These are phyloP conservation scores for Chaetomium fimeti DNA, from an alignment of 495 filamentous ascomycete species.

Conservation along the genomic window DNA sequence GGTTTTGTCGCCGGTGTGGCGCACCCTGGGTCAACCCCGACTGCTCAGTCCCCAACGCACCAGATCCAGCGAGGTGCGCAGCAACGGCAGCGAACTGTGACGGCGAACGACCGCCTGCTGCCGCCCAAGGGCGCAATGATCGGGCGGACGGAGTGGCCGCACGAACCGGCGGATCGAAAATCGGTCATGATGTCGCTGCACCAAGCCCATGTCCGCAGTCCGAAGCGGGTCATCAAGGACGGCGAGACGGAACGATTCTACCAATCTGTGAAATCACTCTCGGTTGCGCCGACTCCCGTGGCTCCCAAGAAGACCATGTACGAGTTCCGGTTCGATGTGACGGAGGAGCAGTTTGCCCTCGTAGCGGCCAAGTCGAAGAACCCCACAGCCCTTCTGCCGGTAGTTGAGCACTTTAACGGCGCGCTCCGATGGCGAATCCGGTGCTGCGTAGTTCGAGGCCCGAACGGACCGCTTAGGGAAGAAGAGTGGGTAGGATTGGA, in stretches of 20 bases:
- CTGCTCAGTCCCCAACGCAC: not conserved
- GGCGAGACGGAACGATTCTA: conserved; percentile 41
- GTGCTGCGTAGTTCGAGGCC: conserved; percentile 31
- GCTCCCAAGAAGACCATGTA: conserved; percentile 31
- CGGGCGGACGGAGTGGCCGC: conserved; percentile 36
- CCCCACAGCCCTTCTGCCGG: conserved; percentile 26
- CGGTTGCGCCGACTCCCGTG: conserved; percentile 41
- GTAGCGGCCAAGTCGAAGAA: conserved; percentile 22
- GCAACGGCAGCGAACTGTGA: conserved; percentile 12
- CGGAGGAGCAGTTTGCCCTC: conserved; percentile 33
- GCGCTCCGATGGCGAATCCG: conserved; percentile 44
- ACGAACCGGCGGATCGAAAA: conserved; percentile 43
- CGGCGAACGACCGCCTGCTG: conserved; percentile 20
- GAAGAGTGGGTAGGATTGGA: conserved; percentile 60
- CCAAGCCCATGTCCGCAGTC: conserved; percentile 57
- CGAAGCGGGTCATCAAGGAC: conserved; percentile 43
- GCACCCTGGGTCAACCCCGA: not conserved
- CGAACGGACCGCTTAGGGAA: conserved; percentile 29
- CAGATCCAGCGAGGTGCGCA: conserved; percentile 21
- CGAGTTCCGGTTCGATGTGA: conserved; percentile 39
- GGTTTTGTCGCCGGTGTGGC: too few relatives aligned
- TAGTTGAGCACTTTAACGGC: conserved; percentile 38
- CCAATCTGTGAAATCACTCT: conserved; percentile 48
- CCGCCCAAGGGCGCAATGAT: conserved; percentile 24
- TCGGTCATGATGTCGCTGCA: conserved; percentile 54